Evolutionary conservation across 2,329 filamentous ascomycete species (phyloP), one percentile per base, ranked within the genome.

Genomic region (Cordyceps tenuipes): DNA sequence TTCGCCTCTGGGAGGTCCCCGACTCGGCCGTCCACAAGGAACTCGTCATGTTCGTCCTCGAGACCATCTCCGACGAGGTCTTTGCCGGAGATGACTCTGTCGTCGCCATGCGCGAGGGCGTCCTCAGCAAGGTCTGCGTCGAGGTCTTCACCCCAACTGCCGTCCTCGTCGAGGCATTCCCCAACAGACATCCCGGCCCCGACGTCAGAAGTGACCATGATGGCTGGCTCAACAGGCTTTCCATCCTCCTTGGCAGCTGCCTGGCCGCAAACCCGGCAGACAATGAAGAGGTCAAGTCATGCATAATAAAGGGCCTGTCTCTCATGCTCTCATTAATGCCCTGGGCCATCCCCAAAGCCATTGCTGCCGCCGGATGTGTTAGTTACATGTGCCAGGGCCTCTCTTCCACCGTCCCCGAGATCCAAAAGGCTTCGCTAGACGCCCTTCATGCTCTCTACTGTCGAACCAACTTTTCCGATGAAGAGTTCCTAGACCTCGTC

Each of bases 61-160:
- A 97, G 76, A 92, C 88, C 19, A 80, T 99, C 39, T 96, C 93
- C 3, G 94, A 97, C 66, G 94, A 97, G 71, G 85, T 97, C 56
- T 96, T 97, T 75, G 90, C 89, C 65, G 86, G 90, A 41, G 94
- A 97, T 69, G 94, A 97, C 73, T 82, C 89, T 2, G 86, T 91
- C 5, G 91, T 93, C 15, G 88, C 89, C 17, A 77, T 96, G 67
- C 85, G 93, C 64, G 90, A 93, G 70, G 88, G 87, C 56, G 84
- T 90, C 59, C 82, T 99, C 63, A 96, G 91, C 70, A 89, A 91
- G 70, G 90, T 90, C 12, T 89, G 94, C 68, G 90, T 97, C 63
- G 94, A 97, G 71, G 91, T 97, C 63, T 95, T 96, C 71, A 96
- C 92, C 0, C 91, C 94, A 1, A 79, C 84, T 26, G 76, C 79